Base-by-base conservation (phyloP, 805 yeast genomes). In the Spathaspora girioi region DNA sequence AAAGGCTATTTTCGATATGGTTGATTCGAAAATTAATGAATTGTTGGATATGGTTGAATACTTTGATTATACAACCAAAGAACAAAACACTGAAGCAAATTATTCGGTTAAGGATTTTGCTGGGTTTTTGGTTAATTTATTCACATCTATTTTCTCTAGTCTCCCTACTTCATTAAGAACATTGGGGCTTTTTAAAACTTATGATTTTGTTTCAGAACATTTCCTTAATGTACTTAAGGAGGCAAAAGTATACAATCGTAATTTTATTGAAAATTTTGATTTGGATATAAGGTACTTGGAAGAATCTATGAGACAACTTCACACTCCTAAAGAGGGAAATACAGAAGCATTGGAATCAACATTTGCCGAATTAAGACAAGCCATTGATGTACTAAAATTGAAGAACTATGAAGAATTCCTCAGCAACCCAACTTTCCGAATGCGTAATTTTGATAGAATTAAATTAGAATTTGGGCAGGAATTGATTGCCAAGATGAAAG, bases 81-180 rank as follows among this genome's bases (percentile, higher is more conserved):
- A 59, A 9, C 59, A 74, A 11, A 80, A 81, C 56, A 65, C 60
- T 0, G 87, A 84, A 50, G 94, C 97, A 14, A 86, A 87, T 57
- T 78, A 77, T 58, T 85, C 86, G 48, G 81, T 93, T 51, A 81
- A 82, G 46, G 98, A 93, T 67, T 82, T 92, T 75, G 92, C 96
- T 15, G 81, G 86, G 51, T 94, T 86, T 66, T 76, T 93, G 62
- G 88, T 87, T 56, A 89, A 89, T 68, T 80, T 92, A 78, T 90
- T 93, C 63, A 82, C 86, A 48, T 85, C 96, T 1, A 90, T 96
- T 14, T 81, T 94, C 59, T 84, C 87, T 10, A 87, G 87, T 53
- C 74, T 94, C 45, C 97, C 98, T 0, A 78, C 78, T 44, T 80
- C 87, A 5, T 84, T 93, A 51, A 81, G 88, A 58, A 84, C 93